Conservation (phyloP, 1,139 yeast genomes). For the Trichomonascaceae sp. region DNA sequence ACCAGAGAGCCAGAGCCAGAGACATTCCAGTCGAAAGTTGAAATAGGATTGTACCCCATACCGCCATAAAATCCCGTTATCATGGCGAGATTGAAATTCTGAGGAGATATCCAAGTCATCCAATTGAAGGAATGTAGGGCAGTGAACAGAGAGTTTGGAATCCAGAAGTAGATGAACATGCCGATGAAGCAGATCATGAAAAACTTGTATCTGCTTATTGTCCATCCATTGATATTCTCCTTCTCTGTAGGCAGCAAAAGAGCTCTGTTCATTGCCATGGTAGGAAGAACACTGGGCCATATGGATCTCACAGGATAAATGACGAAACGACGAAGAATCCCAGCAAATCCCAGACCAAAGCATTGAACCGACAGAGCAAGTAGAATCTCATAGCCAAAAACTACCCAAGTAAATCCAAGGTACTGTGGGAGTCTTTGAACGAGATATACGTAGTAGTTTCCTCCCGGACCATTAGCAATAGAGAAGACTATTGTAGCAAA, state of each 20-base stretch:
- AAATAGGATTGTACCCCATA: slow-evolving; percentile 48
- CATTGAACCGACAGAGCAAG: slow-evolving; percentile 50
- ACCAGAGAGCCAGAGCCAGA: slow-evolving; percentile 28
- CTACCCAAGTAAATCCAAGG: slow-evolving; percentile 41
- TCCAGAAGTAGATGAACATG: slow-evolving; percentile 51
- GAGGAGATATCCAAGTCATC: slow-evolving; percentile 58
- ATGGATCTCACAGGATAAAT: slow-evolving; percentile 52
- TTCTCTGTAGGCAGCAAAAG: slow-evolving; percentile 34
- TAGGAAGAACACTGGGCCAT: slow-evolving; percentile 54
- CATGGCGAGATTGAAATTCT: slow-evolving; percentile 47
- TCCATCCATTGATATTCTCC: slow-evolving; percentile 45
- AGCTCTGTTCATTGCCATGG: slow-evolving; percentile 51
- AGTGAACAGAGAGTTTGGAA: slow-evolving; percentile 46
- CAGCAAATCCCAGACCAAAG: slow-evolving; percentile 61
- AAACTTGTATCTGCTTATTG: slow-evolving; percentile 39
- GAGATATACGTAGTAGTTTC: slow-evolving; percentile 31
- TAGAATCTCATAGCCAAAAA: slow-evolving; percentile 46
- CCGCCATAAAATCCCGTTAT: slow-evolving; percentile 52
- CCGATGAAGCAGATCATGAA: slow-evolving; percentile 37
- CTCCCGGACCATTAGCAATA: slow-evolving; percentile 35
- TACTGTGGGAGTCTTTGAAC: slow-evolving; percentile 31
- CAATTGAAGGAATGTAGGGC: slow-evolving; percentile 51
- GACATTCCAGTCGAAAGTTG: slow-evolving; percentile 49
- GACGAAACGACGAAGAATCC: slow-evolving; percentile 50
- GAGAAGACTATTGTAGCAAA: slow-evolving; percentile 37